Evolutionary conservation across 2,329 filamentous ascomycete genomes (phyloP), one percentile per base, ranked within the genome.

Genomic region (Ophidiomyces ophidiicola): DNA sequence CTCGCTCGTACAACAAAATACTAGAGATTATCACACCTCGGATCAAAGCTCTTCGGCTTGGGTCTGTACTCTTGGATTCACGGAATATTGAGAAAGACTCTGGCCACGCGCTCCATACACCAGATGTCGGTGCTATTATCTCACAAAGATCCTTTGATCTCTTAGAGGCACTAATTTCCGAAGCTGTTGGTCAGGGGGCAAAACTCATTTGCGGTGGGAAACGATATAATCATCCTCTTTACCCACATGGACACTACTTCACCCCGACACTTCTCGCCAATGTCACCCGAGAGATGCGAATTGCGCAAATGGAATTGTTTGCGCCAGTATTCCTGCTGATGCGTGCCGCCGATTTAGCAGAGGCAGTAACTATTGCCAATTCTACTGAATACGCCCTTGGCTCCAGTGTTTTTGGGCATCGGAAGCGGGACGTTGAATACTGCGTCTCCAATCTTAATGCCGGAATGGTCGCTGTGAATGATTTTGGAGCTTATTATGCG

Each of bases 401-500:
- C 37, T 80, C 84, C 29, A 85, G 80, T 28, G 82, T 98, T 25
- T 94, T 92, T 58, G 90, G 87, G 23, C 68, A 72, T 36, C 72
- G 79, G 44, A 70, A 74, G 41, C 66, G 68, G 1, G 70, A 75
- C 35, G 67, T 94, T 1, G 61, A 71, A 11, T 65, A 65, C 11
- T 75, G 92, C 19, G 76, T 88, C 1, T 62, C 62, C 14, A 74
- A 76, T 17, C 70, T 94, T 36, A 75, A 80, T 46, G 78, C 82
- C 0, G 90, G 90, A 31, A 94, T 94, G 82, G 83, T 96, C 0
- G 78, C 85, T 17, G 75, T 98, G 50, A 98, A 98, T 58, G 90
- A 98, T 64, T 98, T 98, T 54, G 90, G 80, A 14, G 80, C 78
- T 19, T 94, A 78, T 60, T 98, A 98, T 56, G 85, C 88, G 37